Evolutionary conservation across 2,329 filamentous ascomycete species (phyloP).

Genomic region (Neofusicoccum kwambonambiense): DNA sequence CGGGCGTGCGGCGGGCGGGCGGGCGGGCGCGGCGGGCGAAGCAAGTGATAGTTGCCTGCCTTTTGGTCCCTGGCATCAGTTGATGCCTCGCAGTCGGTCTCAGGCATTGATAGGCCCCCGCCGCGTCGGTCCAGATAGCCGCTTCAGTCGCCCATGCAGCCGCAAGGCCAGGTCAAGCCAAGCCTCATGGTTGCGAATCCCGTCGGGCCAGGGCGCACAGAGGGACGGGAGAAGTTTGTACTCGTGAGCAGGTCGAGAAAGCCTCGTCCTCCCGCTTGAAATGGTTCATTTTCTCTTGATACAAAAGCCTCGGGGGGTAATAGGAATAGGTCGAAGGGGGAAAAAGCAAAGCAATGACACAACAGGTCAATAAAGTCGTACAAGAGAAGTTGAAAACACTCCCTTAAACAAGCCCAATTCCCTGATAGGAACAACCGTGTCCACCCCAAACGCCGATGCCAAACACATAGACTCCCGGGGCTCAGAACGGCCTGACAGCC

Average conservation of each 20-base stretch:
- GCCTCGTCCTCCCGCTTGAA: background rate
- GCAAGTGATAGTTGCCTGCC: background rate
- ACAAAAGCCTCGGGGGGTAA: background rate
- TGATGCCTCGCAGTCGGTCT: background rate
- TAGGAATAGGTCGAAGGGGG: background rate
- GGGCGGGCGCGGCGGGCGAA: background rate
- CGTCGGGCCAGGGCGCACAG: background rate
- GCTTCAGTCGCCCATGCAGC: no score
- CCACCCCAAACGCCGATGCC: conserved; percentile 3
- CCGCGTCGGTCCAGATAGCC: no score
- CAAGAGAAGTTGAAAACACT: background rate
- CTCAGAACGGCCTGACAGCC: background rate
- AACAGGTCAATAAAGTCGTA: conserved; percentile 8
- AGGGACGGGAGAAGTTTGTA: background rate
- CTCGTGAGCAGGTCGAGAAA: no score
- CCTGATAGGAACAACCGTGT: background rate
- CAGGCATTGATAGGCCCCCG: background rate
- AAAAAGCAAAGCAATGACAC: background rate
- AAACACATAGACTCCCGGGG: conserved; percentile 10
- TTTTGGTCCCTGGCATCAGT: background rate
- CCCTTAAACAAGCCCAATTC: conserved; percentile 4
- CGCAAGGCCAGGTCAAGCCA: no score
- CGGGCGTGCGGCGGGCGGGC: background rate
- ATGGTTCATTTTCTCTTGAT: background rate
- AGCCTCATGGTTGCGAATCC: background rate